Base-by-base conservation (phyloP, 208 protist species). In the Trypanosoma conorhini region DNA sequence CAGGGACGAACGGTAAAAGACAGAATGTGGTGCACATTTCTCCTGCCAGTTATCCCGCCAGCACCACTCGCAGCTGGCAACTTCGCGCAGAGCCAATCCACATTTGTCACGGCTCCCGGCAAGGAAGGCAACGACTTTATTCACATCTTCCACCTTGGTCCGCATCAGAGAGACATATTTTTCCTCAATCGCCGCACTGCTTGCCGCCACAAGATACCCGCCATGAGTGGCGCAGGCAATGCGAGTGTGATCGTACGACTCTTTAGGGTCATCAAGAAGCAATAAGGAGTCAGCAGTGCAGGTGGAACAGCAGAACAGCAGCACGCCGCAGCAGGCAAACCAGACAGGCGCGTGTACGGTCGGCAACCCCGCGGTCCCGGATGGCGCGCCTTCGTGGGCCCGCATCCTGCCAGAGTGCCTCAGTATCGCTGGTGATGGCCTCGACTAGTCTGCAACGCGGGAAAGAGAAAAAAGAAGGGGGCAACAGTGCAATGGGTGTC, bases 1-100 rank as follows among this genome's bases (percentile, higher is more conserved):
- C 24, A 70, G 19, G 5, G 51, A 3, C 5, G 51, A 61, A 35
- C 10, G 21, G 51, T 70, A 70, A 31, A 70, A 70, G 0, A 31
- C 8, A 31, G 26, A 26, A 12, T 9, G 15, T 3, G 33, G 22
- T 12, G 10, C n/a, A 35, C 64, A 70, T 22, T 0, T 21, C 5
- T 28, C 13, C 22, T 13, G 0, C 54, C 35, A 33, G 17, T 70
- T 28, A 0, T 28, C 0, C 22, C 64, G 22, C 64, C 64, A 61
- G 38, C 64, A 70, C 64, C 64, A 70, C 15, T 1, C 9, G 31
- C 54, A 70, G 22, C 30, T 61, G 22, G 9, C 2, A 61, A 70
- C 51, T 1, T 42, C 35, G 8, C 30, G 19, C 10, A 51, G 30
- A 2, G 7, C 19, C 5, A 9, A 0, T 5, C 21, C 52, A 30